Evolutionary conservation across 75 land plant genomes (phyloP), one percentile per base, ranked within the genome.

Genomic region (Pinus taeda): DNA sequence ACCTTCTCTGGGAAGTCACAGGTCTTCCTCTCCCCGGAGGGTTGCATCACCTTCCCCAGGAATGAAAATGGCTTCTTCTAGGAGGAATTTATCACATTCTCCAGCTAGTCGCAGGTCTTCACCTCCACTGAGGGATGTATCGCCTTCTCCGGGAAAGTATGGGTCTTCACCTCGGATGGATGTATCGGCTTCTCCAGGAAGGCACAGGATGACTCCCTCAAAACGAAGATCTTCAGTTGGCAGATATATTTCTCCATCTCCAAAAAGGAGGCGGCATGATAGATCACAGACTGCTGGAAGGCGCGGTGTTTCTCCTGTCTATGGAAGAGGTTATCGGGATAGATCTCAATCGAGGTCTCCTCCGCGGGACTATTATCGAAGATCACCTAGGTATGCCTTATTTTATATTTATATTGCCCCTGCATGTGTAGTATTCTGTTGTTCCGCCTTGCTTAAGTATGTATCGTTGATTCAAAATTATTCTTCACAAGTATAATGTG

Each of bases 331-430:
- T 59, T 49, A 67, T 49, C 76, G 70, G 57, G 66, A n/a, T 60
- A 77, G 86, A 64, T 81, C 86, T 74, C 83, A 74, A 1, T 84
- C 86, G 67, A 74, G 83, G 76, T 81, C 83, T 42, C 86, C 83
- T 66, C 61, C 26, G 6, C 78, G 75, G 15, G 79, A 84, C 36
- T 79, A 42, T 26, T 45, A 53, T 24, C 53, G 76, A 65, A 57
- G 81, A 75, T 79, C 85, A 4, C 78, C 85, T 57, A 75, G 78
- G 85, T 76, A 36, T 20, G 15, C 36, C 30, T 64, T 7, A 8
- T 71, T 15, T 59, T 29, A 18, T 18, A 15, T n/a, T 60, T 60
- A 4, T 18, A 18, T 9, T 45, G 53, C 8, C 7, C 53, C 53
- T 45, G 53, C 49, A 45, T 66, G 2, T 15, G 59, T 37, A 37